Conservation (phyloP, 2,329 filamentous ascomycete genomes). For the Cercospora janseana region DNA sequence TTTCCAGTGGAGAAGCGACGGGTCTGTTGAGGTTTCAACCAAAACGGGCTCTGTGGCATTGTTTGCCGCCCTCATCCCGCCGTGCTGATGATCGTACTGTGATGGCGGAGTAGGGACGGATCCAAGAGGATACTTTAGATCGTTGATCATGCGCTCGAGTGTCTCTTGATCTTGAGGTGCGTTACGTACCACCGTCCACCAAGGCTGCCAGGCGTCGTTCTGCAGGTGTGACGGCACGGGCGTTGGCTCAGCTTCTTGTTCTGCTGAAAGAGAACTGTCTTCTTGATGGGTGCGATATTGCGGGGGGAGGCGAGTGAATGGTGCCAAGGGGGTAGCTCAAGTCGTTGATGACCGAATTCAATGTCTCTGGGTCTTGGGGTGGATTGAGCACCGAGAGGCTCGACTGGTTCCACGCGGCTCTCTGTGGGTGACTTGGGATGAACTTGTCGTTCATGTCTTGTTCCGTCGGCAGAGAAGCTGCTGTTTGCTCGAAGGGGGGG, state of each 20-base stretch:
- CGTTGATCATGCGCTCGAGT: constrained; percentile 3
- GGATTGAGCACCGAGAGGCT: background rate
- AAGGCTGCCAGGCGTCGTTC: too few relatives aligned
- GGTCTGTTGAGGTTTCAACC: too few relatives aligned
- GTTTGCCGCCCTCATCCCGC: too few relatives aligned
- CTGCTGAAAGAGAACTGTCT: too few relatives aligned
- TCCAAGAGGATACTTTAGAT: constrained; percentile 6
- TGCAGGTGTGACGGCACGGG: too few relatives aligned
- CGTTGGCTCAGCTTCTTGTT: too few relatives aligned
- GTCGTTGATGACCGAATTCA: constrained; percentile 1
- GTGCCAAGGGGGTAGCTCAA: constrained; percentile 9
- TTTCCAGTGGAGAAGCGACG: too few relatives aligned
- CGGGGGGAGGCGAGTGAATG: background rate
- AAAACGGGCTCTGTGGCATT: too few relatives aligned
- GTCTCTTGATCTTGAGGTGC: background rate
- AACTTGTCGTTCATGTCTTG: background rate
- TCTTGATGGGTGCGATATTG: constrained; percentile 1
- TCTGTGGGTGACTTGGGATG: background rate
- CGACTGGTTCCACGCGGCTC: constrained; percentile 1
- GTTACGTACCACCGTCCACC: background rate
- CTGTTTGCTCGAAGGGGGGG: constrained; percentile 12
- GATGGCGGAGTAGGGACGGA: background rate
- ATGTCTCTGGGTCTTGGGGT: background rate
- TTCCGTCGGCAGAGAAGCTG: constrained; percentile 2
- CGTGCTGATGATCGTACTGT: too few relatives aligned